Evolutionary conservation across 495 filamentous ascomycete genomes (phyloP), one percentile per base, ranked within the genome.

Genomic region (Podospora sp.): DNA sequence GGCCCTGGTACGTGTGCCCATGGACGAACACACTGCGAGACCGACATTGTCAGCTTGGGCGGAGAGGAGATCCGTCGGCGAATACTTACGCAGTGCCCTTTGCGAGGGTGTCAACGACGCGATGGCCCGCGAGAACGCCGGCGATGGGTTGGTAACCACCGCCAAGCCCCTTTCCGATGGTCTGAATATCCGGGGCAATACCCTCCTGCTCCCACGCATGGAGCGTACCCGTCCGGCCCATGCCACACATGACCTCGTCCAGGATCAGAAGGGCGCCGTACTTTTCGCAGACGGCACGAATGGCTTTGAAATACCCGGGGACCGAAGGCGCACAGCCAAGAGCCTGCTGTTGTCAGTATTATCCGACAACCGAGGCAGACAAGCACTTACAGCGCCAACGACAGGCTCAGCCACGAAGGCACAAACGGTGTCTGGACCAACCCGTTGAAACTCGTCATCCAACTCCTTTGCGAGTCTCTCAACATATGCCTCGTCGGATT

Each of bases 391-490:
- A 11, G 85, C 84, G 7, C 89, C 88, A 49, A 83, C 82, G 12
- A 88, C 77, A 2, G 92, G 87, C 72, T 96, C 92, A 1, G 88
- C 87, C 33, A 95, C 79, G 68, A 95, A 93, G 2, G 90, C 93
- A 66, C 86, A 89, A 9, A 95, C 91, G 1, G 79, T 92, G 1
- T 89, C 80, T 0, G 90, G 87, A 0, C 90, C 92, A 2, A 93
- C 80, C 26, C 84, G 80, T 67, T 87, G 81, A 71, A 97, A 94
- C 69, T 93, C 90, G 1, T 83, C 85, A 36, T 94, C 91, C 2
- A 96, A 77, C 70, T 96, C 92, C 9, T 82, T 66, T 12, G 61
- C 91, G 81, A 72, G 72, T 6, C 90, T 82, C 1, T 74, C 71
- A 8, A 92, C 88, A 60, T 78, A 81, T 7, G 73, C 65, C 24